These are phyloP conservation scores for Termitomyces sp. DNA, from an alignment of 768 basidiomycete genomes.

Conservation along the genomic window DNA sequence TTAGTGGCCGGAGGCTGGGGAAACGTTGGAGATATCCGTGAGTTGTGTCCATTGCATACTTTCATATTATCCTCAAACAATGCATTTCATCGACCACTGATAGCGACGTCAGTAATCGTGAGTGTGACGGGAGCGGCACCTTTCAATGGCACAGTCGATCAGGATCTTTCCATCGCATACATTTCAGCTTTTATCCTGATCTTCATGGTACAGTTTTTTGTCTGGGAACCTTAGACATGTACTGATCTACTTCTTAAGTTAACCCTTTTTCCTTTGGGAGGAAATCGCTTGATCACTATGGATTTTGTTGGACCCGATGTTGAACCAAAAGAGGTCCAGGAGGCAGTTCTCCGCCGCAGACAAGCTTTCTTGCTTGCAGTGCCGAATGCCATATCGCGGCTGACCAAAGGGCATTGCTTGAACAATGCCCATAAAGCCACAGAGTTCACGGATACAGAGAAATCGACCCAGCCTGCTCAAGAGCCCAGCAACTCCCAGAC, in stretches of 20 bases:
- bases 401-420: not conserved
- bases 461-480: not conserved
- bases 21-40: constrained; percentile 71
- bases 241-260: constrained; percentile 32
- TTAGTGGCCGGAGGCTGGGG: constrained; percentile 67
- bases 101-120: constrained; percentile 67
- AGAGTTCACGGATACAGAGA: constrained; percentile 4
- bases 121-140: constrained; percentile 59
- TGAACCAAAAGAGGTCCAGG: constrained; percentile 51
- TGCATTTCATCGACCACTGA: not conserved
- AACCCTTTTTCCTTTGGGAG: constrained; percentile 65
- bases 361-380: constrained; percentile 19
- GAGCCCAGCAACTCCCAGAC: not conserved
- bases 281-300: constrained; percentile 47
- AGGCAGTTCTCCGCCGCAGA: constrained; percentile 37
- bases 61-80: not conserved
- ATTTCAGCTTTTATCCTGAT: constrained; percentile 59
- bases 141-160: constrained; percentile 55
- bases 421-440: not conserved
- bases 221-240: not conserved
- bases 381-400: constrained; percentile 9
- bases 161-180: constrained; percentile 64
- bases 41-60: constrained; percentile 17
- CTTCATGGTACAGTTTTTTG: constrained; percentile 34
- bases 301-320: constrained; percentile 68